Base-by-base conservation (phyloP, 495 filamentous ascomycete genomes). In the Platismatia glauca region DNA sequence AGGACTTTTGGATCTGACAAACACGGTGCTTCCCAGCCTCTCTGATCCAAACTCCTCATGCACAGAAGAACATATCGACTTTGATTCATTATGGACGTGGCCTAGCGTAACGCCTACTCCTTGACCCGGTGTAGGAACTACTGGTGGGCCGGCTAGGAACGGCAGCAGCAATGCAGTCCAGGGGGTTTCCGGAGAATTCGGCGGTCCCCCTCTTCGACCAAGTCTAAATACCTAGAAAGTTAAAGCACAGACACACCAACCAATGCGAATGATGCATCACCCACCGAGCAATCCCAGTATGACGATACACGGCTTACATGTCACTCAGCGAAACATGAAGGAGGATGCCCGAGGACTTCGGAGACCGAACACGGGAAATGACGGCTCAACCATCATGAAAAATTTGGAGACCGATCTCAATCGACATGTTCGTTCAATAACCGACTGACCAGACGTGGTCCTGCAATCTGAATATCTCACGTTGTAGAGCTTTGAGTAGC, bases 1-100 rank as follows among this genome's bases (percentile, higher is more conserved):
- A 27, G 78, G 79, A 11, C 79, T 83, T 27, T 76, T 79, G 11
- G 76, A 81, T 18, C 69, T 85, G 7, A 77, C 75, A 7, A 80
- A 75, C 16, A 77, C 77, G 1, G 75, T 78, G 0, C 72, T 78
- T 50, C 74, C 77, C 7, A 68, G 74, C 13, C 70, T 70, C 34
- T 76, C 71, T 44, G 78, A 78, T 16, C 75, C 75, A 15, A 77
- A 78, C 39, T 77, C 78, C 7, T 53, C 69, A 11, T 71, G 71
- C 13, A 65, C 69, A 16, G 79, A 82, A 38, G 73, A 77, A 22
- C 76, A 79, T 57, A 79, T 84, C 57, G 78, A 84, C 46, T 82
- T 85, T 46, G 80, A 83, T 62, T 73, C 71, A n/a, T 64, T 84
- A 50, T 84, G 81, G 82, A 1, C 34, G 22, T 57, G 60, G 60